These are phyloP conservation scores for Neurospora sp. DNA, from an alignment of 495 filamentous ascomycete genomes.

Conservation along the genomic window DNA sequence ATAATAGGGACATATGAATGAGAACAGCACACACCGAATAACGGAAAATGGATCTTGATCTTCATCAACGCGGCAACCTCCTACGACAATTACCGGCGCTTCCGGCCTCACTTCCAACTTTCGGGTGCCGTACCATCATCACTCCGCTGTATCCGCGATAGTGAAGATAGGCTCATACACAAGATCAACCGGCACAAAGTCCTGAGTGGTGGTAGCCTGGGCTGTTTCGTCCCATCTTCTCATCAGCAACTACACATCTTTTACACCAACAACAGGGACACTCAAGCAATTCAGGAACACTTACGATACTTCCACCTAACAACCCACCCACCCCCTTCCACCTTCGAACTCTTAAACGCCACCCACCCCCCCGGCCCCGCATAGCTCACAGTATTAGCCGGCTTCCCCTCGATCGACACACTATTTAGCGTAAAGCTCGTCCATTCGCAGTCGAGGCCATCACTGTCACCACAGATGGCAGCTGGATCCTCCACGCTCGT, in stretches of 20 bases:
- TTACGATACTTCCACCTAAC: slow-evolving; percentile 25
- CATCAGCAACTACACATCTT: not conserved
- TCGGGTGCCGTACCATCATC: not conserved
- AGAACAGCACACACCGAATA: not conserved
- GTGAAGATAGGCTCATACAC: not conserved
- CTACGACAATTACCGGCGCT: not conserved
- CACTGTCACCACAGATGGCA: slow-evolving; percentile 1
- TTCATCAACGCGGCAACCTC: not conserved
- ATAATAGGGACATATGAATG: not conserved
- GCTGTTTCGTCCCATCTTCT: not conserved
- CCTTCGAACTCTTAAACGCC: not conserved
- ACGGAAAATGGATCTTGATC: not conserved
- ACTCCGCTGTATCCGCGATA: not conserved
- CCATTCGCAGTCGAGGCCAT: not conserved
- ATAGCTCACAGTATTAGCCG: slow-evolving; percentile 22
- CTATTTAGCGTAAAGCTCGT: slow-evolving; percentile 12
- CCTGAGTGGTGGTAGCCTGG: not conserved
- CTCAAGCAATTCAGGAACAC: slow-evolving; percentile 2
- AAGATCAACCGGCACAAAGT: not conserved
- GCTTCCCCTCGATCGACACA: slow-evolving; percentile 16
- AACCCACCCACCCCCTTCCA: slow-evolving; percentile 18
- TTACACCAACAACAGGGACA: not conserved
- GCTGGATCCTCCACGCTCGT: slow-evolving; percentile 22
- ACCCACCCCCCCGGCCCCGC: slow-evolving; percentile 17
- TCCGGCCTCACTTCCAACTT: not conserved